Conservation (phyloP, 257 asterid species). For the Voacanga thouarsii region DNA sequence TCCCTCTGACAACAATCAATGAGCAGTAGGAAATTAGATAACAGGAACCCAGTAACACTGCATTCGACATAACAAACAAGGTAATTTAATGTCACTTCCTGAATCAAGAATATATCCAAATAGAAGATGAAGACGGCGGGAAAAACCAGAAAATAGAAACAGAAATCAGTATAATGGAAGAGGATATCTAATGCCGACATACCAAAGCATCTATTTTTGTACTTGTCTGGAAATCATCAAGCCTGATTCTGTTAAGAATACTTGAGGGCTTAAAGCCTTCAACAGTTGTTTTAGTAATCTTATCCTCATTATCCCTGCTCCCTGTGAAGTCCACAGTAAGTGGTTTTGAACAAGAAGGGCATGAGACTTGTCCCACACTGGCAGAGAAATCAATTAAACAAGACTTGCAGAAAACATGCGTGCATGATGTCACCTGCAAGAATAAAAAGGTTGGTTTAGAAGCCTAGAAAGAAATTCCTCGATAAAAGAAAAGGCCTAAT, state of each 20-base stretch:
- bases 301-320: conserved; percentile 46
- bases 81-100: neutral
- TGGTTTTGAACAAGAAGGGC: conserved; percentile 91
- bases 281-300: conserved; percentile 44
- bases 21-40: conserved; percentile 11
- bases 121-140: neutral
- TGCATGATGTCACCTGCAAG: conserved; percentile 76
- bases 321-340: conserved; percentile 81
- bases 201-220: conserved; percentile 97
- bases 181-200: conserved; percentile 22
- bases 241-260: conserved; percentile 74
- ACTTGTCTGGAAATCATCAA: conserved; percentile 75
- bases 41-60: conserved; percentile 9
- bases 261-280: conserved; percentile 79
- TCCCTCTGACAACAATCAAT: conserved; percentile 63
- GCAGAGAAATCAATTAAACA: conserved; percentile 76
- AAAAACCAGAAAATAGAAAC: neutral
- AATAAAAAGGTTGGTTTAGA: neutral
- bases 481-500: neutral
- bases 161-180: neutral
- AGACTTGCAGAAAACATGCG: conserved; percentile 80
- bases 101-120: neutral
- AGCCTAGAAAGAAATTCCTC: neutral
- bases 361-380: conserved; percentile 60
- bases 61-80: neutral